Conservation (phyloP, 2,329 filamentous ascomycete genomes). For the Microthyrium microscopicum region DNA sequence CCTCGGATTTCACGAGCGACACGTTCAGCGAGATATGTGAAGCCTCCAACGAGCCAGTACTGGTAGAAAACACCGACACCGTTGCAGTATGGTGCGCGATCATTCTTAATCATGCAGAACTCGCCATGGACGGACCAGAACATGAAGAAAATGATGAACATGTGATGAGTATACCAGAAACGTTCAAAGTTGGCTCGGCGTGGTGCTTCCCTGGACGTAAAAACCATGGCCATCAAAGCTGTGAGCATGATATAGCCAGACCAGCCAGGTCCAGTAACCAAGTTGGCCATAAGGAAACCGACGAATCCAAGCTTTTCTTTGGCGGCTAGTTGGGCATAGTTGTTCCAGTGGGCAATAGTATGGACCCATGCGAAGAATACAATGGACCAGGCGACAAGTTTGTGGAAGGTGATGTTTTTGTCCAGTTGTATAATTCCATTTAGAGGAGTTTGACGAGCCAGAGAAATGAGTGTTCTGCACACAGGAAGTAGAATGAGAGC, state of each 20-base stretch:
- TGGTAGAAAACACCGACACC: conserved; percentile 74
- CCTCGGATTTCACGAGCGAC: conserved; percentile 64
- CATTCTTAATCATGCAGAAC: conserved; percentile 81
- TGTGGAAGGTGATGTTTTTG: conserved; percentile 82
- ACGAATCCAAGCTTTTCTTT: conserved; percentile 63
- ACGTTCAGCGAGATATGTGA: conserved; percentile 64
- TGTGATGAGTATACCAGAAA: conserved; percentile 82
- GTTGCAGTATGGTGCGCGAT: conserved; percentile 62
- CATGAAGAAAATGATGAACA: conserved; percentile 76
- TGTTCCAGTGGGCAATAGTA: conserved; percentile 76
- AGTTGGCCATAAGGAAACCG: conserved; percentile 62
- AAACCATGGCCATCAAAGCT: conserved; percentile 59
- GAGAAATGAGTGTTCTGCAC: conserved; percentile 68
- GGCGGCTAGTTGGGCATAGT: conserved; percentile 59
- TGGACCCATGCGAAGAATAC: conserved; percentile 80
- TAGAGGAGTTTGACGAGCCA: conserved; percentile 62
- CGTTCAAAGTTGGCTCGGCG: conserved; percentile 71
- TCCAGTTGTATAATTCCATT: conserved; percentile 80
- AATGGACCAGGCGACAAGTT: conserved; percentile 70
- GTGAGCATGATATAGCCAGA: conserved; percentile 73
- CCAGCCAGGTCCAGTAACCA: conserved; percentile 69
- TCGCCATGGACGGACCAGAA: conserved; percentile 84
- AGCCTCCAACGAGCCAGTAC: conserved; percentile 76
- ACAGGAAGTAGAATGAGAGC: conserved; percentile 55
- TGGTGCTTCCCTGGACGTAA: conserved; percentile 62